phyloP scores from a whole-genome alignment of 179 eudicot species.

The Spinacia oleracea region DNA sequence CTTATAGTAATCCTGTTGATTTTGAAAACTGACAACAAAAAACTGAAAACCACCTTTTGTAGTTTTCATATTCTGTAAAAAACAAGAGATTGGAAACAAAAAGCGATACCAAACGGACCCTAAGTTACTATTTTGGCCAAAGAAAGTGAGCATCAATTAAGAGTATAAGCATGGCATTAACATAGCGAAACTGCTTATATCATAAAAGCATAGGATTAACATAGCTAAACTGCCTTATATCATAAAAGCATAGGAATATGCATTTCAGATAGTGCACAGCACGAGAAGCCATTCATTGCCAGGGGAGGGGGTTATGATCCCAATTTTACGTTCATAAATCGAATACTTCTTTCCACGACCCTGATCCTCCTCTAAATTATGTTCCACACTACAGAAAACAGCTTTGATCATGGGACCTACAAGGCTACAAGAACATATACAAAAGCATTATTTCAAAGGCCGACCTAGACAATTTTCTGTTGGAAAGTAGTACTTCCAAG shows the following conservation, averaged over 20 bases:
- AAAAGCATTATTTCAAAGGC: background rate
- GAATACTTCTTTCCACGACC: background rate
- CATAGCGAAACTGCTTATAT: background rate
- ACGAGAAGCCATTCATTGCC: background rate
- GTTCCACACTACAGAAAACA: background rate
- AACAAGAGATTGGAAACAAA: too few relatives aligned
- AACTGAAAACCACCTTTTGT: too few relatives aligned
- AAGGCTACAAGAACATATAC: background rate
- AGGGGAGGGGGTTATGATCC: background rate
- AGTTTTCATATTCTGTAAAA: too few relatives aligned
- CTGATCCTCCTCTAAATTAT: background rate
- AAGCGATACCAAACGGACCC: too few relatives aligned
- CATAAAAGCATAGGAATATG: background rate
- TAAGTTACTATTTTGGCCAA: background rate
- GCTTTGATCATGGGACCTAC: background rate
- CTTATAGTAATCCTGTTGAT: too few relatives aligned
- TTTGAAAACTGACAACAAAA: too few relatives aligned
- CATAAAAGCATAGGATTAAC: background rate
- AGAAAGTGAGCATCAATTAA: background rate
- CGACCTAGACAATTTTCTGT: background rate
- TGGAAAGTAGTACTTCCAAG: background rate
- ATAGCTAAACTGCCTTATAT: background rate
- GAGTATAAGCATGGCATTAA: background rate
- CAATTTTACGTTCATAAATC: background rate
- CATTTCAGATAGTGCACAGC: background rate